Evolutionary conservation across 495 filamentous ascomycete genomes (phyloP), one percentile per base, ranked within the genome.

Genomic region (Penicillium arizonense): DNA sequence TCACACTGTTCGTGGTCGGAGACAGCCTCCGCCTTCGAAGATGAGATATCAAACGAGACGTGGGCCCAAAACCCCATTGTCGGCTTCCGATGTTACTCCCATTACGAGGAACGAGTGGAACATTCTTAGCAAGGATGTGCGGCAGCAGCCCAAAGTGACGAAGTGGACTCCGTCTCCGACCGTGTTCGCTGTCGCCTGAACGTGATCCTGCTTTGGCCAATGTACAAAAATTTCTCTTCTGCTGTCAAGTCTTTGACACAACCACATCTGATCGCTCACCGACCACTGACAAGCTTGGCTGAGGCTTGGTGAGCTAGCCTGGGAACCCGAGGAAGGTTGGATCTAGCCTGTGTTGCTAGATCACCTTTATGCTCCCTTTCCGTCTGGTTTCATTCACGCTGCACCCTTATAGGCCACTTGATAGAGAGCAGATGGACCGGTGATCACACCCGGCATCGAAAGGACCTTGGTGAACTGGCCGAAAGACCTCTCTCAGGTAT

Each of bases 41-140:
- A 47, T 47, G 45, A 14, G 37, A 39, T 35, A 36, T 6, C 60
- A 60, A 3, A 38, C 50, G 20, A 71, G 64, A 35, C 67, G 73
- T 11, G 74, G 66, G 1, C 73, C 74, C 4, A 76, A 75, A 50
- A 77, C 74, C 2, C 75, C 75, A 3, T 45, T 70, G 46, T 76
- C 75, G 1, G 71, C 73, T 5, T 75, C 73, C 10, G 73, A 77
- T 58, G 73, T 76, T 13, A 76, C 73, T 0, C 75, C 75, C 4
- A 77, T 75, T 53, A 77, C 75, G 2, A 53, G 69, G 10, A 75
- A 74, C 41, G 75, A 77, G 56, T 77, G 75, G 75, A 77, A 77
- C 47, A 62, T 76, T 11, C 62, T 77, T 13, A 60, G 57, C 11
- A 49, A 69, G 23, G 69, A 72, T 14, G 67, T 74, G 34, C 59